Evolutionary conservation across 495 filamentous ascomycete species (phyloP).

Genomic region (Tetracladium marchalianum): DNA sequence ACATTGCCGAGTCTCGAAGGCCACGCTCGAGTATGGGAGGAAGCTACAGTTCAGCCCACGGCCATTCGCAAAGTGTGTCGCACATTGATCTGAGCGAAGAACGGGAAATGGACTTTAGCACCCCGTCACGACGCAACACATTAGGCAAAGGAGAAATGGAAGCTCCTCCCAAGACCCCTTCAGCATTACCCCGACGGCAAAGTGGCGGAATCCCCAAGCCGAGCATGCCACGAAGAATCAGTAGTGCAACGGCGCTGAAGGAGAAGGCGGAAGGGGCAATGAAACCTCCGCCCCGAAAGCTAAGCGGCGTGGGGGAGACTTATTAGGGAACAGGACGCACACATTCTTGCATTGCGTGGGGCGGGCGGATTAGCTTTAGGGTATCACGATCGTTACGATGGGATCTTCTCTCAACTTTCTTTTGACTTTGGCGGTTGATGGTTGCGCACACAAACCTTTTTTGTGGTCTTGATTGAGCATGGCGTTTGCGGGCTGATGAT

Average conservation of each 20-base stretch:
- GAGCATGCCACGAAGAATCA: constrained; percentile 32
- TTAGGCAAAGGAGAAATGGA: constrained; percentile 42
- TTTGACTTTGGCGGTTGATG: no score
- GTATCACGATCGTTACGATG: neutral
- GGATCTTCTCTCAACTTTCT: no score
- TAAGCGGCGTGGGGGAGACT: constrained; percentile 58
- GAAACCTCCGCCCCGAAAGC: constrained; percentile 42
- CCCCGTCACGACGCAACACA: constrained; percentile 41
- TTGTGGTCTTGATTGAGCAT: no score
- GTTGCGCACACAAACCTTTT: no score
- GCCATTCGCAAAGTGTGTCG: constrained; percentile 35
- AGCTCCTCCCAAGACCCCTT: constrained; percentile 23
- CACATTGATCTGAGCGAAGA: constrained; percentile 32
- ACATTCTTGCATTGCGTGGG: neutral
- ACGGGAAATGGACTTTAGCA: constrained; percentile 29
- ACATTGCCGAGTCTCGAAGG: constrained; percentile 28
- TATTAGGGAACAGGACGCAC: constrained; percentile 17
- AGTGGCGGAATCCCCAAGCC: constrained; percentile 37
- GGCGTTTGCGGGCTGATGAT: no score
- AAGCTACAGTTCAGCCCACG: constrained; percentile 24
- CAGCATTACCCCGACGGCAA: constrained; percentile 41
- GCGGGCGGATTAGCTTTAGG: neutral
- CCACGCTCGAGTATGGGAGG: constrained; percentile 49
- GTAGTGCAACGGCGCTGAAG: constrained; percentile 6
- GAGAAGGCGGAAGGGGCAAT: constrained; percentile 19